A percentile compares a stretch with the other conserved stretches of the same genome.
Conservation (phyloP, 1,284 basidiomycete genomes). For the Blastosporella zonata region DNA sequence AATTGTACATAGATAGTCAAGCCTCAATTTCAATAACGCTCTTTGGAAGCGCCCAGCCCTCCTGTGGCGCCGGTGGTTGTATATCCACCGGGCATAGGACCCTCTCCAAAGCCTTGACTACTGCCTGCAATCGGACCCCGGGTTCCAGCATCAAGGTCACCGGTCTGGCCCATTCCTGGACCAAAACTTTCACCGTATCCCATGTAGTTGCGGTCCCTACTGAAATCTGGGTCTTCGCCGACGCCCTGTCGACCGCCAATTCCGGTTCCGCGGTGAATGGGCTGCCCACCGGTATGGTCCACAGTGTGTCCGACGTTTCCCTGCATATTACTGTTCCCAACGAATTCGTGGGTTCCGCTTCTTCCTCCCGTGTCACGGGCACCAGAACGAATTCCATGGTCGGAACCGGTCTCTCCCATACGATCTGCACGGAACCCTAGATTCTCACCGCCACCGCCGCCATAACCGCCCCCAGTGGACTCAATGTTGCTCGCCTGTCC, state of each 20-base stretch:
- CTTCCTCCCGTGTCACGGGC: neutral
- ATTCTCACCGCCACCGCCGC: constrained; percentile 11
- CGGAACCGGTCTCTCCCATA: constrained; percentile 5
- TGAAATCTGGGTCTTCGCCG: neutral
- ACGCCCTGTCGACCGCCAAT: constrained; percentile 3
- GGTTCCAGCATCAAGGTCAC: neutral
- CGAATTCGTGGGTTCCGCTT: neutral
- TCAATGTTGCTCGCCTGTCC: neutral
- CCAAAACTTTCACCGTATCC: constrained; percentile 1
- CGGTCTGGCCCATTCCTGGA: neutral
- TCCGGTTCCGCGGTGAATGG: constrained; percentile 5
- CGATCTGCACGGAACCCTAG: constrained; percentile 6
- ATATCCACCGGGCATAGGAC: constrained; percentile 12
- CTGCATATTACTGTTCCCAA: neutral
- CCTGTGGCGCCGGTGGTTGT: neutral
- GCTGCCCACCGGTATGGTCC: constrained; percentile 1
- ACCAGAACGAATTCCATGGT: constrained; percentile 5
- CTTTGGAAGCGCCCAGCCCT: neutral
- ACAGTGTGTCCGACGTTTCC: constrained; percentile 4
- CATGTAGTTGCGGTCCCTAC: constrained; percentile 3
- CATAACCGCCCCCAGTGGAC: neutral
- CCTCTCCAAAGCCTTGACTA: neutral
- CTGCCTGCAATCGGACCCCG: neutral
- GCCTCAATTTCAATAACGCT: neutral
- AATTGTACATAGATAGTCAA: too few species aligned